These are phyloP conservation scores for Fusarium scirpi DNA, from an alignment of 2,329 filamentous ascomycete species.

Conservation along the genomic window DNA sequence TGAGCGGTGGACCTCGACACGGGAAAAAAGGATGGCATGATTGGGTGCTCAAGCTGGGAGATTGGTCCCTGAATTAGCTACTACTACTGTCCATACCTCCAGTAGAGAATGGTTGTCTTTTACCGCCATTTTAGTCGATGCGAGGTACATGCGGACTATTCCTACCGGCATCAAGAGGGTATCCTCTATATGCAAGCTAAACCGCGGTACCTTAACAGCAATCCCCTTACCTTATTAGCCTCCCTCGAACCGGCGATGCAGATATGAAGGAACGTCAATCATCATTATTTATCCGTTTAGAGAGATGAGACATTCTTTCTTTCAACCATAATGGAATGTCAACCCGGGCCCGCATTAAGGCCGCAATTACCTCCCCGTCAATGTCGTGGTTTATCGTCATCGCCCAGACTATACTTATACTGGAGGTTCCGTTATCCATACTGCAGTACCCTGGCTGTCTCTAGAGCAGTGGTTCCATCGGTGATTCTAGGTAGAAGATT, in stretches of 20 bases:
- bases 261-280: slow-evolving; percentile 37
- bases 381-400: slow-evolving; percentile 10
- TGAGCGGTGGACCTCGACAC: slow-evolving; percentile 15
- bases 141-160: slow-evolving; percentile 17
- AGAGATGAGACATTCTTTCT: slow-evolving; percentile 33
- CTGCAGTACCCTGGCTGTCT: background rate
- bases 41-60: slow-evolving; percentile 19
- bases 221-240: slow-evolving; percentile 36
- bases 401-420: slow-evolving; percentile 14
- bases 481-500: slow-evolving; percentile 35
- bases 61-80: slow-evolving; percentile 37
- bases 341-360: slow-evolving; percentile 28
- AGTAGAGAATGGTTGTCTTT: slow-evolving; percentile 16
- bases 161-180: slow-evolving; percentile 23
- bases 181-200: slow-evolving; percentile 34
- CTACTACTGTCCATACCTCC: slow-evolving; percentile 22
- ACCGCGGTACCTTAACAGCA: slow-evolving; percentile 10
- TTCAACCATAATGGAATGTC: slow-evolving; percentile 18
- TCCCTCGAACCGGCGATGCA: slow-evolving; percentile 32
- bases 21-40: slow-evolving; percentile 13
- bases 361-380: slow-evolving; percentile 13
- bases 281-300: slow-evolving; percentile 22
- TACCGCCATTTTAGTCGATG: slow-evolving; percentile 36
- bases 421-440: slow-evolving; percentile 13
- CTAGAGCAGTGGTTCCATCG: slow-evolving; percentile 25